These are phyloP conservation scores for Monilinia polystroma DNA, from an alignment of 2,329 filamentous ascomycete genomes.

Conservation along the genomic window DNA sequence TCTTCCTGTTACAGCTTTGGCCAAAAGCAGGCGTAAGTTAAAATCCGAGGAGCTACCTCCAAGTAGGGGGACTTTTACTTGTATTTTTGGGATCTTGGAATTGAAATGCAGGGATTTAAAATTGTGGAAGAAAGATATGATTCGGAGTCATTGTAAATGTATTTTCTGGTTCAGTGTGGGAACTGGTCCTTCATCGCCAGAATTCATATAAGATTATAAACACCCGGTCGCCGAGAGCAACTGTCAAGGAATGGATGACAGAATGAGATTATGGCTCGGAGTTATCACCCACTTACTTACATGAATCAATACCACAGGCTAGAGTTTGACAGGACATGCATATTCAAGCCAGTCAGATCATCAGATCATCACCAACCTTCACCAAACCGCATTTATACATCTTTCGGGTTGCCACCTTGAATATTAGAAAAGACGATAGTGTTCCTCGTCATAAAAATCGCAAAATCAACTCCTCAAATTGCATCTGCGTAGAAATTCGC, in stretches of 20 bases:
- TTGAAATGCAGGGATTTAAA: background rate
- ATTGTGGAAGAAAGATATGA: too few relatives aligned
- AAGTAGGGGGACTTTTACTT: background rate
- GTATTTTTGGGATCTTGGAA: background rate
- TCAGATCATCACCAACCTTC: background rate
- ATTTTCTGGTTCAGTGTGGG: too few relatives aligned
- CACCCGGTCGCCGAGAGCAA: too few relatives aligned
- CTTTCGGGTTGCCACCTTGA: background rate
- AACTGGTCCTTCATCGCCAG: too few relatives aligned
- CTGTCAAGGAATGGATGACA: too few relatives aligned
- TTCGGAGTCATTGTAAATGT: too few relatives aligned
- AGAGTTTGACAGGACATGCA: background rate
- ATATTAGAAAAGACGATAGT: background rate
- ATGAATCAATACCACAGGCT: background rate
- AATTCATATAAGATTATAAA: too few relatives aligned
- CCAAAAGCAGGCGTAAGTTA: background rate
- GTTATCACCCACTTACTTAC: too few relatives aligned
- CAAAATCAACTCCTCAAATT: background rate
- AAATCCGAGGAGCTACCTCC: background rate
- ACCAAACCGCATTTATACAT: background rate
- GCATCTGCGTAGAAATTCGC: background rate
- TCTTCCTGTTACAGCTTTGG: background rate
- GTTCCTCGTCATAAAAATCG: background rate
- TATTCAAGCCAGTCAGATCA: background rate
- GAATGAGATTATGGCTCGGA: too few relatives aligned